Evolutionary conservation across 148 eudicot genomes (phyloP).

Genomic region (Amaranthus hypochondriacus): DNA sequence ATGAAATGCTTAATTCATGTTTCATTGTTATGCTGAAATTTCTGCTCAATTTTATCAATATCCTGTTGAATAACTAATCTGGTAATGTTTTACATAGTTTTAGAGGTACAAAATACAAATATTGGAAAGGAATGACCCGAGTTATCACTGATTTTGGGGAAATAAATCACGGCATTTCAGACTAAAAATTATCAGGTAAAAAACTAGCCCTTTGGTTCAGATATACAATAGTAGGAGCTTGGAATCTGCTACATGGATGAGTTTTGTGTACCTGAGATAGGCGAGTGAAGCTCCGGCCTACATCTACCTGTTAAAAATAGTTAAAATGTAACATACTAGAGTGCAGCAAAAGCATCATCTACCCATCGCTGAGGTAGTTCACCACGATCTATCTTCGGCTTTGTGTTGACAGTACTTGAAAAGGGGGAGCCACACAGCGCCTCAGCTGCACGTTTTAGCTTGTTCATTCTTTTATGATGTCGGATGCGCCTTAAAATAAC

Average conservation of each 20-base stretch:
- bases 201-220: no score
- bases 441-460: slow-evolving; percentile 14
- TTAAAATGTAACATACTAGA: background rate
- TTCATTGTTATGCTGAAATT: background rate
- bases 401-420: slow-evolving; percentile 11
- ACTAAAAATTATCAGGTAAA: no score
- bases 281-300: background rate
- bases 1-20: background rate
- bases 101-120: background rate
- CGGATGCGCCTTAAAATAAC: slow-evolving; percentile 18
- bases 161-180: background rate
- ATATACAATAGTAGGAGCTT: background rate
- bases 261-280: background rate
- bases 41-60: background rate
- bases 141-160: background rate
- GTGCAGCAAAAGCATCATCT: slow-evolving; percentile 13
- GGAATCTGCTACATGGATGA: background rate
- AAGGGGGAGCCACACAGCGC: slow-evolving; percentile 7
- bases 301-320: background rate
- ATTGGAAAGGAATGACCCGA: background rate
- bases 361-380: slow-evolving; percentile 15
- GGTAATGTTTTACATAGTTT: background rate
- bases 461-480: slow-evolving; percentile 17
- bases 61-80: background rate
- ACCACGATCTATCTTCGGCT: slow-evolving; percentile 3